phyloP scores from a whole-genome alignment of 1,139 yeast genomes.

The Geotrichum bryndzae region DNA sequence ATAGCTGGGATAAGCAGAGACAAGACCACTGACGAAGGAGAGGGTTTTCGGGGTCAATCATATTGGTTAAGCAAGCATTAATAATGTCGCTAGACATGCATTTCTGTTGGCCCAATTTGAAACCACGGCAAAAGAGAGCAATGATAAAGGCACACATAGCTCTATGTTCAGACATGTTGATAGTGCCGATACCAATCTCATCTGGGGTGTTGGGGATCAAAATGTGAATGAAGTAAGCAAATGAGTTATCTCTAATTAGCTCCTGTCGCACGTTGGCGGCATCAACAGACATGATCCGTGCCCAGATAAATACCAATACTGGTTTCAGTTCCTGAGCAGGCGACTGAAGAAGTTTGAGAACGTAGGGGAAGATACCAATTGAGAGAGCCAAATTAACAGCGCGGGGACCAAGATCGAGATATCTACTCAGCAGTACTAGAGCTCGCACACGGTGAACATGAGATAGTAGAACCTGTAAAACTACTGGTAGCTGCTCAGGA shows the following conservation, averaged over 20 bases:
- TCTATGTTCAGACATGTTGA: slow-evolving; percentile 60
- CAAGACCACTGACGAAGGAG: slow-evolving; percentile 89
- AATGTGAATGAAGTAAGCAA: slow-evolving; percentile 77
- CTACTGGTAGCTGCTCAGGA: slow-evolving; percentile 93
- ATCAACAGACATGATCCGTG: slow-evolving; percentile 94
- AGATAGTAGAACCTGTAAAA: slow-evolving; percentile 82
- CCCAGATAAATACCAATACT: slow-evolving; percentile 93
- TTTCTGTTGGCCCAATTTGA: slow-evolving; percentile 70
- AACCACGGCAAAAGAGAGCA: slow-evolving; percentile 75
- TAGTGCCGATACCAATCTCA: slow-evolving; percentile 34
- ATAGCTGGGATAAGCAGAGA: slow-evolving; percentile 67
- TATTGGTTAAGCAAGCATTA: slow-evolving; percentile 58
- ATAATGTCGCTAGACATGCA: slow-evolving; percentile 72
- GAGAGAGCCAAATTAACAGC: slow-evolving; percentile 90
- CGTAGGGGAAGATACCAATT: slow-evolving; percentile 94
- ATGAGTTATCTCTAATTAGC: slow-evolving; percentile 84
- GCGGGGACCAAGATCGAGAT: slow-evolving; percentile 94
- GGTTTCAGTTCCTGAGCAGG: slow-evolving; percentile 96
- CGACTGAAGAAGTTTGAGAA: slow-evolving; percentile 78
- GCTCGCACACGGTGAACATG: slow-evolving; percentile 94
- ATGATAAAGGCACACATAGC: slow-evolving; percentile 94
- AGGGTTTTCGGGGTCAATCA: slow-evolving; percentile 74
- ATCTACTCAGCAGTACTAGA: slow-evolving; percentile 71
- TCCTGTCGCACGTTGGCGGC: slow-evolving; percentile 87
- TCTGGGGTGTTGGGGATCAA: slow-evolving; percentile 43